A percentile compares a stretch with the other conserved stretches of the same genome.
Conservation (phyloP, 192 early-diverging fungal species). For the Entomortierella lignicola region DNA sequence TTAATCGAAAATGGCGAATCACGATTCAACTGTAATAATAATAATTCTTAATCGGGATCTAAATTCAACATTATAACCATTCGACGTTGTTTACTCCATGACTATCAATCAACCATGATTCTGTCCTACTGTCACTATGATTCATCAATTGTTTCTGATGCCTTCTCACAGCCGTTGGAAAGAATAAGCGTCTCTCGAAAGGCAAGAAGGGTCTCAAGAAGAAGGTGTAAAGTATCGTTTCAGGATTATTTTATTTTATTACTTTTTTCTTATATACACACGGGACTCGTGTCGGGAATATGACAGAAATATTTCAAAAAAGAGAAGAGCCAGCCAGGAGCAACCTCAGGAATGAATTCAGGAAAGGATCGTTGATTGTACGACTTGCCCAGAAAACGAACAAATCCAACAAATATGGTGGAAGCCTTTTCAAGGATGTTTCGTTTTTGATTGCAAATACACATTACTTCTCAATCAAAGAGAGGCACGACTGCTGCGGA, state of each 20-base stretch:
- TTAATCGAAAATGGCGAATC: too few relatives aligned
- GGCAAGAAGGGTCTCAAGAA: conserved; percentile 99
- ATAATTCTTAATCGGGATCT: too few relatives aligned
- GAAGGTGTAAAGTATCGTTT: conserved; percentile 86
- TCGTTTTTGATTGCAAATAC: too few relatives aligned
- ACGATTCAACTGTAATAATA: too few relatives aligned
- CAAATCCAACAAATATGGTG: too few relatives aligned
- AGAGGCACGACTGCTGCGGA: too few relatives aligned
- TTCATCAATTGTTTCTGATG: background rate
- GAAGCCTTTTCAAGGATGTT: too few relatives aligned
- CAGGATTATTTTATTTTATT: conserved; percentile 2
- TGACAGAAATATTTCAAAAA: too few relatives aligned
- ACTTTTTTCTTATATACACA: background rate
- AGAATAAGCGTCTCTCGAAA: conserved; percentile 97
- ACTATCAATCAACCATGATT: background rate
- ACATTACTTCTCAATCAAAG: too few relatives aligned
- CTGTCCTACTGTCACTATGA: background rate
- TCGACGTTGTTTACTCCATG: background rate
- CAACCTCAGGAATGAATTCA: too few relatives aligned
- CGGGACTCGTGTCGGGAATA: background rate
- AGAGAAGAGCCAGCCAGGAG: too few relatives aligned
- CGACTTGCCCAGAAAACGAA: too few relatives aligned
- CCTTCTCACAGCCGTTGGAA: conserved; percentile 75
- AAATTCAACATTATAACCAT: background rate
- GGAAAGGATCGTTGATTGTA: background rate